phyloP scores from a whole-genome alignment of 1,139 yeast species.

The Candida albicans region DNA sequence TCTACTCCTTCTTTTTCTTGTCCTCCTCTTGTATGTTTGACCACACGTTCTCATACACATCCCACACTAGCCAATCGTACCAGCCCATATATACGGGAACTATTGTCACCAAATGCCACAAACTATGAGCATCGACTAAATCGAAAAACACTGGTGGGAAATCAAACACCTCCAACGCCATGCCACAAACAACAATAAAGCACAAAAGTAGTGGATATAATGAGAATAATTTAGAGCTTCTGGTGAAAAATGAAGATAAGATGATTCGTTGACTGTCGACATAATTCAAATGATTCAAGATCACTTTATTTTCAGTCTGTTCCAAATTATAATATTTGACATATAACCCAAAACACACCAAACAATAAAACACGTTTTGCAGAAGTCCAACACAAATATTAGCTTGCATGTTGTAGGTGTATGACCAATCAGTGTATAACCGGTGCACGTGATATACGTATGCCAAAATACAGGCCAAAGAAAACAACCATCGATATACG shows the following conservation, averaged over 20 bases:
- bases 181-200: slow-evolving; percentile 61
- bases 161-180: slow-evolving; percentile 87
- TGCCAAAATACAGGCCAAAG: slow-evolving; percentile 43
- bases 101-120: slow-evolving; percentile 86
- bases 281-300: slow-evolving; percentile 29
- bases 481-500: slow-evolving; percentile 31
- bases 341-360: slow-evolving; percentile 36
- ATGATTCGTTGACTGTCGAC: slow-evolving; percentile 23
- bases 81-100: slow-evolving; percentile 54
- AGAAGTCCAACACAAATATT: slow-evolving; percentile 75
- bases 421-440: slow-evolving; percentile 77
- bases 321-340: slow-evolving; percentile 32
- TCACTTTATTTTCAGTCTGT: slow-evolving; percentile 9
- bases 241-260: slow-evolving; percentile 34
- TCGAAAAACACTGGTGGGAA: slow-evolving; percentile 68
- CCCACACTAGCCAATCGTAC: slow-evolving; percentile 53
- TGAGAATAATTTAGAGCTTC: slow-evolving; percentile 42
- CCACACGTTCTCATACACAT: slow-evolving; percentile 36
- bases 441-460: slow-evolving; percentile 67
- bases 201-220: slow-evolving; percentile 48
- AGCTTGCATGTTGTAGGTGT: slow-evolving; percentile 92
- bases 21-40: slow-evolving; percentile 10
- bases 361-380: slow-evolving; percentile 56
- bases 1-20: slow-evolving; percentile 14
- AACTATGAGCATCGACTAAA: slow-evolving; percentile 85